Conservation (phyloP, 805 yeast genomes). For the Grigorovia jiainica region DNA sequence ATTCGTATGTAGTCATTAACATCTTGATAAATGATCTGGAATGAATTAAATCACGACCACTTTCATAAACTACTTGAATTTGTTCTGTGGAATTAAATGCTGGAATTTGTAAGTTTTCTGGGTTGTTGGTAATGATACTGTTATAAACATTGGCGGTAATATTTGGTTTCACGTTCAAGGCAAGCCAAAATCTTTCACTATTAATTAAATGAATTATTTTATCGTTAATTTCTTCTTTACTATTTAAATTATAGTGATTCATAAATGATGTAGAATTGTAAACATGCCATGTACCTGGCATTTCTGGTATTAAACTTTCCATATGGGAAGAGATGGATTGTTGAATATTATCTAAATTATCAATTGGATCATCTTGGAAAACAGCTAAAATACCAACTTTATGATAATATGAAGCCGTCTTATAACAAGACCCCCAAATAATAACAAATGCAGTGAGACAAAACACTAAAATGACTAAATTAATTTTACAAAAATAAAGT, state of each 20-base stretch:
- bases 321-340: constrained; percentile 1
- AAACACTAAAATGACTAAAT: constrained; percentile 13
- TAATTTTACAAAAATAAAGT: constrained; percentile 5
- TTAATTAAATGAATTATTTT: constrained; percentile 38
- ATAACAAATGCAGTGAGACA: constrained; percentile 19
- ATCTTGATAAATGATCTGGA: constrained; percentile 39
- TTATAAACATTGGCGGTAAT: constrained; percentile 31
- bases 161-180: constrained; percentile 42
- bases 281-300: constrained; percentile 25
- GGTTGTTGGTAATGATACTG: constrained; percentile 17
- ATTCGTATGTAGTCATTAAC: constrained; percentile 30
- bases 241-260: constrained; percentile 7
- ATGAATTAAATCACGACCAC: constrained; percentile 52
- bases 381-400: constrained; percentile 25
- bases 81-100: constrained; percentile 15
- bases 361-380: constrained; percentile 21
- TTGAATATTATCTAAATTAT: neutral
- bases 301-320: neutral
- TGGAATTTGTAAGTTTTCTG: too few relatives aligned
- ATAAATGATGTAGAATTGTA: constrained; percentile 18
- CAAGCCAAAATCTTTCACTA: constrained; percentile 53
- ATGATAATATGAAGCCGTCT: constrained; percentile 14
- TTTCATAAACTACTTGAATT: constrained; percentile 42
- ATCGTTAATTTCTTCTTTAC: constrained; percentile 17
- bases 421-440: constrained; percentile 31